A percentile compares a stretch with the other conserved stretches of the same genome.
Conservation (phyloP, 2,329 filamentous ascomycete genomes). For the Neopestalotiopsis clavispora region DNA sequence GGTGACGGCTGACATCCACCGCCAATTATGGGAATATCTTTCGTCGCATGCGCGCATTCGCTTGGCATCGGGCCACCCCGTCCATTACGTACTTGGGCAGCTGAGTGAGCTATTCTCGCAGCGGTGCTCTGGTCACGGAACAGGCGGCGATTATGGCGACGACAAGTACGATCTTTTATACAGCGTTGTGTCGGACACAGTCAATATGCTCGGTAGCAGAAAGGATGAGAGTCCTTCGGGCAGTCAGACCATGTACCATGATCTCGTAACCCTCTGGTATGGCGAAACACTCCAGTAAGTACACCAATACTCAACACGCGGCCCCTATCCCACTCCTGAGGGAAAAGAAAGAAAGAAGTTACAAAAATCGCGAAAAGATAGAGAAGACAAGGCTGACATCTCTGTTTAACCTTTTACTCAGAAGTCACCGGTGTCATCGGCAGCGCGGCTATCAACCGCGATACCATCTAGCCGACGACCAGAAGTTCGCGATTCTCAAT, state of each 20-base stretch:
- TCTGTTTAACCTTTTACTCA: not conserved
- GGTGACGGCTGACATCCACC: constrained; percentile 4
- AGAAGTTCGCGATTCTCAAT: not conserved
- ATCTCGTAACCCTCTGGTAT: constrained; percentile 5
- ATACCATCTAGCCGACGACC: not conserved
- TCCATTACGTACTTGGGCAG: not conserved
- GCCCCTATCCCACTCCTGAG: not conserved
- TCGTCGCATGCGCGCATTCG: not conserved
- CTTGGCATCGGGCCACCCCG: not conserved
- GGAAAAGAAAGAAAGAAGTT: too few species aligned
- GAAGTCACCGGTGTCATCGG: constrained; percentile 1
- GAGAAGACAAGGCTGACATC: not conserved
- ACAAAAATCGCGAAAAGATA: not conserved
- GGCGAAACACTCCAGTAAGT: constrained; percentile 4
- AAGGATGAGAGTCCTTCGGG: not conserved
- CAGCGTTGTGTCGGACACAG: not conserved
- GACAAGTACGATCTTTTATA: not conserved
- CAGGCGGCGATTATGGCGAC: not conserved
- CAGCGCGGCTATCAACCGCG: not conserved
- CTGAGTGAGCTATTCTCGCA: constrained; percentile 8
- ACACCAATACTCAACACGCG: not conserved
- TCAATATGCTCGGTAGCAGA: not conserved
- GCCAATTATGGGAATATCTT: constrained; percentile 10
- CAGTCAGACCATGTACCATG: not conserved
- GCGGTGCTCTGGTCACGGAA: not conserved